A percentile compares a stretch with the other conserved stretches of the same genome.
These are phyloP conservation scores for Cryptosporidium sp. DNA, from an alignment of 169 alveolate species.

Conservation along the genomic window DNA sequence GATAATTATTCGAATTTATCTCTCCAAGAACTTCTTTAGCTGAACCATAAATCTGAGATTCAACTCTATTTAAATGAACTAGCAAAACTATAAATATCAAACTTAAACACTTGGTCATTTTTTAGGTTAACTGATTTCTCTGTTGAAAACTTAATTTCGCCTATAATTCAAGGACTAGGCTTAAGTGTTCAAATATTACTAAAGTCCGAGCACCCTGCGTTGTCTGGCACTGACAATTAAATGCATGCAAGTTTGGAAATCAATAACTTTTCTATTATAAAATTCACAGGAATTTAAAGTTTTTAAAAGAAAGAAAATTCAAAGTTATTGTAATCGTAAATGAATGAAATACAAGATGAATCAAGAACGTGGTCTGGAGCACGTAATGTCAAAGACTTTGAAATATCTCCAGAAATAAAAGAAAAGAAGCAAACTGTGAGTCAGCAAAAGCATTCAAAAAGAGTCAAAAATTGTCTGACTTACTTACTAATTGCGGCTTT, in stretches of 20 bases:
- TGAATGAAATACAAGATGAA: constrained; percentile 1
- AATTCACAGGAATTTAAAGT: neutral
- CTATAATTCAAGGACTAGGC: neutral
- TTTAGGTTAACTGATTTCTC: neutral
- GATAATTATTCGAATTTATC: neutral
- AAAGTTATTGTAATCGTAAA: neutral
- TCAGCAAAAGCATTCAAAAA: constrained; percentile 1
- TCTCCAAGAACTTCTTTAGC: constrained; percentile 26
- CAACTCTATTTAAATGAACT: neutral
- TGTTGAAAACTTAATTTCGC: too few relatives aligned
- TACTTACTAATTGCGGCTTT: constrained; percentile 10
- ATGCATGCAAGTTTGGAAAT: neutral
- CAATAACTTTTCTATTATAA: neutral
- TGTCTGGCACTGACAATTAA: neutral
- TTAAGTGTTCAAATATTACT: neutral
- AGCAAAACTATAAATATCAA: neutral
- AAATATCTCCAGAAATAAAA: neutral
- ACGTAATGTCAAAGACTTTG: neutral
- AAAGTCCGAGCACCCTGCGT: neutral
- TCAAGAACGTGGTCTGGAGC: constrained; percentile 25
- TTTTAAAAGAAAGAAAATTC: neutral
- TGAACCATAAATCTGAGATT: constrained; percentile 46
- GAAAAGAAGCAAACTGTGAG: neutral
- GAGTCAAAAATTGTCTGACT: neutral
- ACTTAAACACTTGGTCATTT: neutral